Evolutionary conservation across 2,329 filamentous ascomycete species (phyloP).

Genomic region (Ramichloridium luteum): DNA sequence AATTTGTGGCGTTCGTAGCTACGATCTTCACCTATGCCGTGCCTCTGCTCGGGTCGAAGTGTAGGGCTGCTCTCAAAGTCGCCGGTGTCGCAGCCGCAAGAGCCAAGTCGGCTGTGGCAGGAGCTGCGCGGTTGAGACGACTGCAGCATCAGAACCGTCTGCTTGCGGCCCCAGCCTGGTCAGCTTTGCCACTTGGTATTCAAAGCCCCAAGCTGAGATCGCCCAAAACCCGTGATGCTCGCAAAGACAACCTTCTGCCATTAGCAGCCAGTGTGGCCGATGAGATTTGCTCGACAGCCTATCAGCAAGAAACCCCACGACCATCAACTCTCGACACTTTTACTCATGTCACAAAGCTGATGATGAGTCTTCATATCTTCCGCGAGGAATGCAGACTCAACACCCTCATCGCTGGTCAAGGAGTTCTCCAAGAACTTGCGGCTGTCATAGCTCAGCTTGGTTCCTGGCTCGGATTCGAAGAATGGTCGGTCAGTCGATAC

Average conservation of each 20-base stretch:
- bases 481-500: slow-evolving; percentile 43
- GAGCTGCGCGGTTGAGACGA: not conserved
- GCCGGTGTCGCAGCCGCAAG: slow-evolving; percentile 15
- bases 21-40: slow-evolving; percentile 30
- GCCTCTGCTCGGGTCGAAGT: slow-evolving; percentile 17
- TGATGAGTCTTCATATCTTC: slow-evolving; percentile 70
- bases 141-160: not conserved
- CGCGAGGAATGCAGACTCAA: slow-evolving; percentile 81
- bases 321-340: slow-evolving; percentile 3
- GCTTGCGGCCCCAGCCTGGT: slow-evolving; percentile 10
- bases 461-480: slow-evolving; percentile 64
- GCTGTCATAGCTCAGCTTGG: slow-evolving; percentile 69
- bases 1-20: slow-evolving; percentile 30
- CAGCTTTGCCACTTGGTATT: slow-evolving; percentile 10
- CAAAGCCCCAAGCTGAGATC: slow-evolving; percentile 3
- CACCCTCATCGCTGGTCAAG: slow-evolving; percentile 7
- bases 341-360: slow-evolving; percentile 16
- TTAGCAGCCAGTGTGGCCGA: slow-evolving; percentile 17
- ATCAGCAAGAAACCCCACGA: slow-evolving; percentile 1
- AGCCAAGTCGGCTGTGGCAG: not conserved
- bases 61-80: slow-evolving; percentile 16
- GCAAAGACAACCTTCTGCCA: slow-evolving; percentile 18
- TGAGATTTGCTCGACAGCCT: slow-evolving; percentile 9
- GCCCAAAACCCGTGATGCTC: slow-evolving; percentile 7
- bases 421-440: slow-evolving; percentile 36